Conservation (phyloP, 345 rosid species). For the Brassica juncea region DNA sequence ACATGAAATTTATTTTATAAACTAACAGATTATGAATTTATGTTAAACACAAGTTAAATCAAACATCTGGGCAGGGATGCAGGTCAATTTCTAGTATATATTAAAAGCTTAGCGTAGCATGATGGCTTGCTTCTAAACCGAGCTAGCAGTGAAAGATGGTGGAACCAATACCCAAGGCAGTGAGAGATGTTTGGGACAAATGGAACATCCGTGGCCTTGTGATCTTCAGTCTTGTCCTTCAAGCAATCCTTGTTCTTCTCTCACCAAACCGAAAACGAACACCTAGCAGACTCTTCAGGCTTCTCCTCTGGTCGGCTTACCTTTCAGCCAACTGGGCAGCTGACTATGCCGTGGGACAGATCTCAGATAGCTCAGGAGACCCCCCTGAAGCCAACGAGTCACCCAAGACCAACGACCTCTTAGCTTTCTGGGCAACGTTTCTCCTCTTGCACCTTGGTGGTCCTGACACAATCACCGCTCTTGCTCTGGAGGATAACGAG, state of each 20-base stretch:
- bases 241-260: constrained; percentile 45
- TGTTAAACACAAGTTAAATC: too few relatives aligned
- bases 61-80: too few relatives aligned
- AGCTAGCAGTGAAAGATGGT: neutral
- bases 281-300: constrained; percentile 19
- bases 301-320: constrained; percentile 39
- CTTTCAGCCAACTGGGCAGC: constrained; percentile 37
- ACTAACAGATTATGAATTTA: too few relatives aligned
- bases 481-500: constrained; percentile 41
- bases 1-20: too few relatives aligned
- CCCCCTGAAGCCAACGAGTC: neutral
- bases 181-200: constrained; percentile 42
- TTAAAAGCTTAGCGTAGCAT: too few relatives aligned
- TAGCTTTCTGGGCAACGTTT: constrained; percentile 35
- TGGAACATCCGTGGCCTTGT: constrained; percentile 62
- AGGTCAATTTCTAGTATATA: too few relatives aligned
- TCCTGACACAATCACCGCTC: constrained; percentile 42
- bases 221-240: constrained; percentile 54
- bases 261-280: constrained; percentile 54
- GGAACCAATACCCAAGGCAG: neutral
- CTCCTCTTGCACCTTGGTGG: constrained; percentile 45
- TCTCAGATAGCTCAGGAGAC: constrained; percentile 22
- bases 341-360: constrained; percentile 29
- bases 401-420: neutral
- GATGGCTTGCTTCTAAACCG: neutral